Evolutionary conservation across 192 early-diverging fungal genomes (phyloP).

Genomic region (Umbelopsis sp.): DNA sequence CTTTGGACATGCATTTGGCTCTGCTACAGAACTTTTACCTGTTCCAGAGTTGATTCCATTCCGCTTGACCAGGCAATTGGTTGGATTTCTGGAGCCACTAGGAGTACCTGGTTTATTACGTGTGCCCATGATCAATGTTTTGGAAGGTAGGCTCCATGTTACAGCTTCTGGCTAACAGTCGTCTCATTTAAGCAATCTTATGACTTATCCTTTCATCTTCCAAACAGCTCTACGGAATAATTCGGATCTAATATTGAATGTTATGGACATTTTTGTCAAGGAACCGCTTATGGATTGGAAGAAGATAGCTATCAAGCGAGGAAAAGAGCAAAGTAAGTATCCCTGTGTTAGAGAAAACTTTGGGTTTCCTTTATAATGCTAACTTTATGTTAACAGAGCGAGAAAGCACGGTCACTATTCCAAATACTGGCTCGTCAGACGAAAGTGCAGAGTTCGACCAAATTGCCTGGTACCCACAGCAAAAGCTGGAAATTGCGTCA

Average conservation of each 20-base stretch:
- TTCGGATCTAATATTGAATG: slow-evolving; percentile 69
- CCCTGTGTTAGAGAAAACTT: neutral
- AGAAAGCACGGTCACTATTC: neutral
- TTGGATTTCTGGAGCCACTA: slow-evolving; percentile 64
- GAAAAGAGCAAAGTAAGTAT: slow-evolving; percentile 56
- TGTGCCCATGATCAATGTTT: slow-evolving; percentile 67
- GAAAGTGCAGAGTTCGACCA: neutral
- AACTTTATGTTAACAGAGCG: neutral
- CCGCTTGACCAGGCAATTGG: slow-evolving; percentile 70
- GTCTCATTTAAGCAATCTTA: neutral
- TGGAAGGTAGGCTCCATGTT: slow-evolving; percentile 46
- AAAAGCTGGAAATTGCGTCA: slow-evolving; percentile 73
- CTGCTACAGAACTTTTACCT: slow-evolving; percentile 74
- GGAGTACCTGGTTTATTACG: slow-evolving; percentile 66
- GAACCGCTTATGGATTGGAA: slow-evolving; percentile 85
- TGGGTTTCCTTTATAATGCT: neutral
- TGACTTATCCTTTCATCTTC: neutral
- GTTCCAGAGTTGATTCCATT: slow-evolving; percentile 81
- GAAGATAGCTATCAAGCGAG: slow-evolving; percentile 64
- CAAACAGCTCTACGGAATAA: slow-evolving; percentile 54
- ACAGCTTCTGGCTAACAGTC: too few relatives aligned
- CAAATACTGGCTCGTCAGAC: neutral
- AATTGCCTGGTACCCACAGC: slow-evolving; percentile 70
- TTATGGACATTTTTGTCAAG: slow-evolving; percentile 79
- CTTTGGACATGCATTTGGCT: slow-evolving; percentile 86